These are phyloP conservation scores for Perkinsus chesapeaki DNA, from an alignment of 169 alveolate genomes.

Conservation along the genomic window DNA sequence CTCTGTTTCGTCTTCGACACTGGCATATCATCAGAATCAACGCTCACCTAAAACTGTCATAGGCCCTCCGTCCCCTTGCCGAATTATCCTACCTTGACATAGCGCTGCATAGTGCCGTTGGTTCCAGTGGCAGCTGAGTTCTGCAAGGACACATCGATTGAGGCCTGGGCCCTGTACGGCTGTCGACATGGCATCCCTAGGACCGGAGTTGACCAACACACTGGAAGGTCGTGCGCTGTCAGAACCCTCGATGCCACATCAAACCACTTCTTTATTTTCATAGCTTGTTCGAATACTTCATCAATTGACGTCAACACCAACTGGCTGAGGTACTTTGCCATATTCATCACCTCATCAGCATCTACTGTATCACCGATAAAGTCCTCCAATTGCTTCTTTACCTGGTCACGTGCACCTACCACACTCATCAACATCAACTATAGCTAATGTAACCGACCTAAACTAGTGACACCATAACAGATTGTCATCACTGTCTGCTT, in stretches of 20 bases:
- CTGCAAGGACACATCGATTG: slow-evolving; percentile 70
- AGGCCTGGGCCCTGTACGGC: slow-evolving; percentile 74
- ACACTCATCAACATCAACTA: slow-evolving; percentile 34
- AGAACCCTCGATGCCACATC: slow-evolving; percentile 77
- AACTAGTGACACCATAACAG: slow-evolving; percentile 93
- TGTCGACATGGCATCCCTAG: slow-evolving; percentile 85
- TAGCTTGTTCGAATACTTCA: slow-evolving; percentile 85
- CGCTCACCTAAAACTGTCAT: not conserved
- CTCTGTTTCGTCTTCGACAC: slow-evolving; percentile 73
- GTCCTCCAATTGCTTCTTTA: slow-evolving; percentile 62
- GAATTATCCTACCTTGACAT: slow-evolving; percentile 12
- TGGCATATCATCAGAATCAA: slow-evolving; percentile 26
- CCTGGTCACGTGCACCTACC: slow-evolving; percentile 56
- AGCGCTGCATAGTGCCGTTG: slow-evolving; percentile 26
- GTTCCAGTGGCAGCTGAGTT: slow-evolving; percentile 56
- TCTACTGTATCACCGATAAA: slow-evolving; percentile 32
- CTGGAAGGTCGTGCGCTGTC: slow-evolving; percentile 79
- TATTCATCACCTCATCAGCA: slow-evolving; percentile 26
- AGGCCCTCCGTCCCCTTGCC: not conserved
- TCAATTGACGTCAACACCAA: slow-evolving; percentile 80
- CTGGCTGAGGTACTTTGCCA: slow-evolving; percentile 70
- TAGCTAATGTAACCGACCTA: slow-evolving; percentile 64
- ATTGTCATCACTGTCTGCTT: slow-evolving; percentile 98
- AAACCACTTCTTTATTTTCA: slow-evolving; percentile 87
- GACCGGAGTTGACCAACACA: slow-evolving; percentile 87